Evolutionary conservation across 106 monocot species (phyloP), one percentile per base, ranked within the genome.

Genomic region (Apostasia ramifera): DNA sequence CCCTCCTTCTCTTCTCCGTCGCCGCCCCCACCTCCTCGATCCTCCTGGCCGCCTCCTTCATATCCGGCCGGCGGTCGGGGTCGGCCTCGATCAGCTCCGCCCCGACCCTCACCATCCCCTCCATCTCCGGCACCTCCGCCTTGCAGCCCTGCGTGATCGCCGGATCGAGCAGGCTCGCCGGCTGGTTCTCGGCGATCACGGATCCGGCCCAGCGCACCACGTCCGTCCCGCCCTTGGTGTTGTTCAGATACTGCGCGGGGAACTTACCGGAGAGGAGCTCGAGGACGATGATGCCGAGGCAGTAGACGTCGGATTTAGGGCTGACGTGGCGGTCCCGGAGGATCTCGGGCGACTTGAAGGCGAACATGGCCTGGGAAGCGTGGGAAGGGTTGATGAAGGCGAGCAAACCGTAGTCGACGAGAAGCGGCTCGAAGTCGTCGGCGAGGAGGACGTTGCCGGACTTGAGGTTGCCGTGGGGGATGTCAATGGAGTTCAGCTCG

Each of bases 401-500:
- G 64, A 70, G 38, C 76, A 77, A 81, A 6, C 91, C 94, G 79
- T 79, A 94, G 79, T 94, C 94, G 11, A 85, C 76, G 67, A 94
- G 68, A 41, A 90, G 66, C 0, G 94, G 94, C 2, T 80, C 71
- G 77, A 88, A 91, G 74, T 91, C 77, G 44, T 68, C 45, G 9
- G 70, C 50, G 55, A 91, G 79, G 53, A 94, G 85, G 57, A 94
- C 72, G 73, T 94, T 94, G 66, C 82, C 67, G 67, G 90, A 91
- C 70, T 90, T 94, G 49, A 94, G 85, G 77, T 94, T 94, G 59
- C 94, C 94, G 55, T 92, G 92, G 40, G 88, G 88, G 47, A 85
- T 48, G 52, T 81, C 83, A 10, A 62, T 50, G 46, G 40, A 1
- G 11, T 62, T 51, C 43, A 88, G 79, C 79, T 84, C 79, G n/a